Evolutionary conservation across 768 basidiomycete species (phyloP).

Genomic region (Russula griseocarnosa): DNA sequence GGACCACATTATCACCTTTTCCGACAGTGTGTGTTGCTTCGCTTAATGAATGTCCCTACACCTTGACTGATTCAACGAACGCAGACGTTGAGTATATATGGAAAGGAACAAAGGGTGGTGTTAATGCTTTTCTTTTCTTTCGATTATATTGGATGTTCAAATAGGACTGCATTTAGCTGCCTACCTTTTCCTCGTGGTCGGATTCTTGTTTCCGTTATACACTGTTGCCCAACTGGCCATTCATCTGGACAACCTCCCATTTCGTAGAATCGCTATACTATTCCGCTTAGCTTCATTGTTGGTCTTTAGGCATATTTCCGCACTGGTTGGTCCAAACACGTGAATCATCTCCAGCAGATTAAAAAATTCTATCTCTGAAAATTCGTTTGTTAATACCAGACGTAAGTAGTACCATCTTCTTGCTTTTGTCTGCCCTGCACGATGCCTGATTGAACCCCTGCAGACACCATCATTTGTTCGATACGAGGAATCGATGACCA

Average conservation of each 20-base stretch:
- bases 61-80: background rate
- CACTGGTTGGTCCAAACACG: slow-evolving; percentile 25
- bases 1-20: slow-evolving; percentile 54
- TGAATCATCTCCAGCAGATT: slow-evolving; percentile 8
- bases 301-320: slow-evolving; percentile 41
- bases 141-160: background rate
- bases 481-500: slow-evolving; percentile 43
- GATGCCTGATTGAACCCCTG: background rate
- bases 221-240: too few species aligned
- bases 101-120: slow-evolving; percentile 47
- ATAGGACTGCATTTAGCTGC: slow-evolving; percentile 29
- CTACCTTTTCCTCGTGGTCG: slow-evolving; percentile 40
- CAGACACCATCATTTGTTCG: slow-evolving; percentile 34
- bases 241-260: background rate
- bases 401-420: too few species aligned
- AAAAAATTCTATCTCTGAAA: background rate
- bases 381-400: background rate
- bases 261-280: slow-evolving; percentile 58
- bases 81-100: slow-evolving; percentile 48
- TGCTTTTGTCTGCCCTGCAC: too few species aligned
- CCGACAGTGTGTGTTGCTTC: slow-evolving; percentile 39
- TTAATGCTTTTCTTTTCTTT: slow-evolving; percentile 33
- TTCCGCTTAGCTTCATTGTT: slow-evolving; percentile 57
- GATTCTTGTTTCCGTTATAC: slow-evolving; percentile 8
- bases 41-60: background rate